Evolutionary conservation across 2,329 filamentous ascomycete genomes (phyloP), one percentile per base, ranked within the genome.

Genomic region (Verticillium dahliae): DNA sequence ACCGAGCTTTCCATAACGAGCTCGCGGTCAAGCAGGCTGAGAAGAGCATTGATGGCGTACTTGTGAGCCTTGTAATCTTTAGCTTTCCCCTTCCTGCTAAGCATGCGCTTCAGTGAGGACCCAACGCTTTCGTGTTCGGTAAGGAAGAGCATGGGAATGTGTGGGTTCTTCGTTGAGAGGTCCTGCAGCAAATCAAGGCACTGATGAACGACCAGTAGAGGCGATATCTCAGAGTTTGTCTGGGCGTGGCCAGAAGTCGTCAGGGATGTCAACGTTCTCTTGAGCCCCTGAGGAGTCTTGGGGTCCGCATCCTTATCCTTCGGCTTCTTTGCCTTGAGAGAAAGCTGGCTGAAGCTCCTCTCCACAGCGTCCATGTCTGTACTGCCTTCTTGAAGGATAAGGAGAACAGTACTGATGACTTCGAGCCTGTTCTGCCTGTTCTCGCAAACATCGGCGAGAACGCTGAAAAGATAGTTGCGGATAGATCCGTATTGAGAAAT

Each of bases 371-470:
- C 89, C 76, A 96, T 89, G 75, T 99, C 95, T 6, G 90, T 88
- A 71, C 92, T 98, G 55, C 95, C 95, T 72, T 99, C 96, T 72
- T 98, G 95, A 10, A 99, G 82, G 65, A 99, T 96, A 65, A 95
- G 91, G 10, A 99, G 84, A 38, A 99, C 80, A 31, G 95, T 91
- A 74, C 91, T 96, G 70, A 99, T 88, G 38, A 99, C 92, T 74
- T 99, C 95, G 3, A 93, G 87, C 39, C 95, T 87, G 71, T 95
- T 99, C 71, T 97, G 92, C n/a, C 92, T 89, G 72, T 99, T 99
- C 75, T 97, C 90, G 71, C 92, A 98, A 33, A 98, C 89, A 67
- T 97, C 92, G 65, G 91, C 87, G 59, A 99, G 87, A 60, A 99
- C 91, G 61, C 89, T 88, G 72, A 95, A 94, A 60, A 99, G 82